Evolutionary conservation across 352 stramenopile species (phyloP).

Genomic region (Phytopythium delawarense): DNA sequence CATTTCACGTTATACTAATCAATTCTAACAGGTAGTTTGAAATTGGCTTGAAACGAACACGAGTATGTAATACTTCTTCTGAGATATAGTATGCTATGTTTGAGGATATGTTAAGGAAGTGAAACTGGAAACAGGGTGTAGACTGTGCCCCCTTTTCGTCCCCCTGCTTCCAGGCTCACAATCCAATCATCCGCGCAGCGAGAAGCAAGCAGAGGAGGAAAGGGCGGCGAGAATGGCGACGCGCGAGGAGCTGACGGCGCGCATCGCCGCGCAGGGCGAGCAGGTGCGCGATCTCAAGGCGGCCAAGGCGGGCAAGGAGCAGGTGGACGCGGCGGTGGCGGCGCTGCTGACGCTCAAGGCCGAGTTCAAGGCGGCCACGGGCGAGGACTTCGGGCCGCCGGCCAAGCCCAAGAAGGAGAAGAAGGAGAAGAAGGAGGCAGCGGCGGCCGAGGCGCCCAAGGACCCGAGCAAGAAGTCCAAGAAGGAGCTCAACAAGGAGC

Average conservation of each 20-base stretch:
- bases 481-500: conserved; percentile 88
- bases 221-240: conserved; percentile 27
- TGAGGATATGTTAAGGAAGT: no score
- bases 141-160: background rate
- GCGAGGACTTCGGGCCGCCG: conserved; percentile 65
- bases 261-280: conserved; percentile 64
- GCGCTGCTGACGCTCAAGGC: conserved; percentile 67
- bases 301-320: conserved; percentile 41
- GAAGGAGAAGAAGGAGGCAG: conserved; percentile 24
- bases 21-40: no score
- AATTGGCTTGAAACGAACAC: no score
- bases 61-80: no score
- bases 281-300: conserved; percentile 73
- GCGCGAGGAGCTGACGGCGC: conserved; percentile 47
- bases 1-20: no score
- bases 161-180: conserved; percentile 4
- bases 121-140: background rate
- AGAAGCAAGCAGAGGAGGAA: background rate
- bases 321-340: conserved; percentile 45
- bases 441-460: conserved; percentile 12
- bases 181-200: conserved; percentile 8
- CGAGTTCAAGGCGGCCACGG: conserved; percentile 73
- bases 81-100: no score
- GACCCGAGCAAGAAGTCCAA: conserved; percentile 76
- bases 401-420: conserved; percentile 64